Base-by-base conservation (phyloP, 768 basidiomycete genomes). In the Kwoniella newhampshirensis region DNA sequence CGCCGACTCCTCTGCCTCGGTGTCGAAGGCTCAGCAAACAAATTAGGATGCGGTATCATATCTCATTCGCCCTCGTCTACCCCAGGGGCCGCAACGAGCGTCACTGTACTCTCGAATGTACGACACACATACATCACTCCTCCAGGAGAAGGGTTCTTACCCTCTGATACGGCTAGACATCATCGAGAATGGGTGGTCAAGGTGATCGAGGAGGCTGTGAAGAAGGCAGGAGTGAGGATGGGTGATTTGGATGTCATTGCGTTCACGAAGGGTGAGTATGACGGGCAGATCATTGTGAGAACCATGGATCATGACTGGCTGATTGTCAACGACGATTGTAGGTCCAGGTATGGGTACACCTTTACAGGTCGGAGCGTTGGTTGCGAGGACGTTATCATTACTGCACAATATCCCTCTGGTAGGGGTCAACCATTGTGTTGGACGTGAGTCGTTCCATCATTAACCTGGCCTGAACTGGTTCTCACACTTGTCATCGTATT, bases 321-420 rank as follows among this genome's bases (percentile, higher is more conserved):
- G 17, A 18, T 17, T 41, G 12, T 7, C 13, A 12, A 12, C 25
- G 41, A n/a, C 30, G 30, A 18, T 17, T 45, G 18, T 67, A 97
- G 94, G 96, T 1, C 96, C 96, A n/a, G 96, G 96, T 0, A 99
- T 99, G 96, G 96, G 96, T 44, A 92, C 90, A 32, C 96, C 96
- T 1, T 77, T 99, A 32, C 91, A 94, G 69, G 92, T 93, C 2
- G 91, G 98, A 13, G 93, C 90, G 1, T 79, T 99, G 25, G 88
- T 98, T 28, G 96, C 96, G 0, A 82, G 96, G 45, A 94, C 90
- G 0, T 80, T 99, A 30, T 87, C 91, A 1, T 82, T 96, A 3
- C 75, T 99, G 56, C 92, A 87, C 75, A 77, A 84, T 66, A 98
- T 96, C 70, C 94, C 96, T 2, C 81, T 99, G 4, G 85, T 99